Conservation (phyloP, 2,329 filamentous ascomycete species). For the Cordyceps cateniannulata region DNA sequence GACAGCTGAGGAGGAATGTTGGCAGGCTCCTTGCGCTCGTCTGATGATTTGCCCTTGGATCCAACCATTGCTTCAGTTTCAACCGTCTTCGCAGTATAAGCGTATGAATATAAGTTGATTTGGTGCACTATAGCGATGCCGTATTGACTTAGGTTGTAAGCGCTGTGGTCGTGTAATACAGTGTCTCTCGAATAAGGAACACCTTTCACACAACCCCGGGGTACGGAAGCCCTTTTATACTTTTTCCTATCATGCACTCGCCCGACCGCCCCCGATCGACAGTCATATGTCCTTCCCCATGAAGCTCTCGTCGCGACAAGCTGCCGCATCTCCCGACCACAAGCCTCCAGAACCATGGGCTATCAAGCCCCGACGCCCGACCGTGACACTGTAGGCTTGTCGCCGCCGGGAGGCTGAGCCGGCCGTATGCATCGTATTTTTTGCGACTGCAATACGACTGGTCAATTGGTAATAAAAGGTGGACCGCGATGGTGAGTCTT, state of each 20-base stretch:
- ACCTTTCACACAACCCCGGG: background rate
- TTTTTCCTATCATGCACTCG: background rate
- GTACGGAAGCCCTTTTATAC: background rate
- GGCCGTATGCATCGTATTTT: slow-evolving; percentile 12
- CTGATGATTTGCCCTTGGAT: slow-evolving; percentile 19
- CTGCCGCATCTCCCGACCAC: background rate
- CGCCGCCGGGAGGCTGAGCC: slow-evolving; percentile 6
- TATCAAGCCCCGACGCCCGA: background rate
- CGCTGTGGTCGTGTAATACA: background rate
- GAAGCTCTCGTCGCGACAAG: background rate
- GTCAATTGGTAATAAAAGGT: background rate
- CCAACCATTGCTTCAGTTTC: background rate
- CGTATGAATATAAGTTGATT: background rate
- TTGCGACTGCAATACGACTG: background rate
- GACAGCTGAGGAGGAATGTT: slow-evolving; percentile 34
- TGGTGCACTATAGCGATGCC: background rate
- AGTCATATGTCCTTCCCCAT: background rate
- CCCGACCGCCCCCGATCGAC: background rate
- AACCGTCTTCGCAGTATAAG: background rate
- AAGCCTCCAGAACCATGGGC: background rate
- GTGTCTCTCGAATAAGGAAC: background rate
- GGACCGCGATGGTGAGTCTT: background rate
- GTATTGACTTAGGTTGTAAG: background rate
- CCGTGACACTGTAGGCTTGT: too few relatives aligned
- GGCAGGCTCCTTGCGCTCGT: slow-evolving; percentile 24